These are phyloP conservation scores for Floccularia luteovirens DNA, from an alignment of 768 basidiomycete genomes.

Conservation along the genomic window DNA sequence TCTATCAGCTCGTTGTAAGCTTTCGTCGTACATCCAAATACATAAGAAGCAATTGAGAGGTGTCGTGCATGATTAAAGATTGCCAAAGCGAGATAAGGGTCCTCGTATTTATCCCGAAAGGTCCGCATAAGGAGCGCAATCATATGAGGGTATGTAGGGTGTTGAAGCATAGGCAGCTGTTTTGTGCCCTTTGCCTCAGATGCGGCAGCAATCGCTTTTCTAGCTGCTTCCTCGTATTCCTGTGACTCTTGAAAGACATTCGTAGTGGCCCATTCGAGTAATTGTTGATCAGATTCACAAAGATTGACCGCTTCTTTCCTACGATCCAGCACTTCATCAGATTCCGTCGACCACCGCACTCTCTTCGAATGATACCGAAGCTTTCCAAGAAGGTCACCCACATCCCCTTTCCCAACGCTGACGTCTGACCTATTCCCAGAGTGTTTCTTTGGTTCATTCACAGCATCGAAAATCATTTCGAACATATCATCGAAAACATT, in stretches of 20 bases:
- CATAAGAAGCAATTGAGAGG: constrained; percentile 73
- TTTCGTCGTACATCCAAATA: constrained; percentile 82
- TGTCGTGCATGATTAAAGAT: constrained; percentile 77
- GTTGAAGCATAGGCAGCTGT: constrained; percentile 37
- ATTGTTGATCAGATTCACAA: constrained; percentile 59
- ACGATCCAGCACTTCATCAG: constrained; percentile 51
- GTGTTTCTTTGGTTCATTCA: not conserved
- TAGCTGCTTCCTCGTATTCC: constrained; percentile 39
- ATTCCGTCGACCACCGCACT: constrained; percentile 41
- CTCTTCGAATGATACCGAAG: constrained; percentile 45
- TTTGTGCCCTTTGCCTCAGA: constrained; percentile 14
- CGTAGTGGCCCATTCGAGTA: constrained; percentile 65
- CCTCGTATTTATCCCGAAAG: constrained; percentile 70
- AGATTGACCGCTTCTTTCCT: constrained; percentile 70
- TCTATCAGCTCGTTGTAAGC: constrained; percentile 86
- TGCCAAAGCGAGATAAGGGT: constrained; percentile 76
- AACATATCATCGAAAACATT: constrained; percentile 69
- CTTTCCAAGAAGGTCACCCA: constrained; percentile 47
- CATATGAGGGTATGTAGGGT: constrained; percentile 65
- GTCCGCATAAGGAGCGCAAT: constrained; percentile 71
- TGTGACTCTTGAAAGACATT: constrained; percentile 62
- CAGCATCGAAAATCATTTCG: constrained; percentile 55
- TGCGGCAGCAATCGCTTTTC: constrained; percentile 23
- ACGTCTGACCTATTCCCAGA: constrained; percentile 12
- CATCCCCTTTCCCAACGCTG: constrained; percentile 16